phyloP scores from a whole-genome alignment of 2,329 filamentous ascomycete genomes.

The Pyricularia sp. region DNA sequence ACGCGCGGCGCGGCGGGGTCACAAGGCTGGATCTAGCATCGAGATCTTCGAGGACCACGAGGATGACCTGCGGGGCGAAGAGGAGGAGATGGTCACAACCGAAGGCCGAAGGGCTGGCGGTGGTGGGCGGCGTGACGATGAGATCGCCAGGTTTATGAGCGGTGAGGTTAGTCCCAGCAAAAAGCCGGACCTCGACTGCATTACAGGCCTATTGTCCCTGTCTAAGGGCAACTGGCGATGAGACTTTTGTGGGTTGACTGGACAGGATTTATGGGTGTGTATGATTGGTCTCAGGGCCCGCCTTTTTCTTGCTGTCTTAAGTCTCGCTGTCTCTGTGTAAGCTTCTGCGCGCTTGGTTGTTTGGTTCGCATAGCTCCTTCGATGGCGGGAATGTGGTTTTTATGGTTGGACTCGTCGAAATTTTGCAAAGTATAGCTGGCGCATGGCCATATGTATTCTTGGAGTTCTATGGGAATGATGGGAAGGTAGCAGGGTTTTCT shows the following conservation, averaged over 20 bases:
- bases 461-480: not conserved
- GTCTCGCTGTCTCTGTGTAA: not conserved
- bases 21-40: slow-evolving; percentile 21
- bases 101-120: slow-evolving; percentile 4
- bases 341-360: not conserved
- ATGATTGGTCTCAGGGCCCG: not conserved
- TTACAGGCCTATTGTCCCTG: slow-evolving; percentile 78
- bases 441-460: not conserved
- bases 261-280: not conserved
- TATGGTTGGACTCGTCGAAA: not conserved
- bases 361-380: not conserved
- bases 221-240: slow-evolving; percentile 87
- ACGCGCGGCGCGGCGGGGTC: not conserved
- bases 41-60: slow-evolving; percentile 45
- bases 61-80: slow-evolving; percentile 9
- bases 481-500: not conserved
- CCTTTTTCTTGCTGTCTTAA: not conserved
- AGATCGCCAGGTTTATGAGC: slow-evolving; percentile 67
- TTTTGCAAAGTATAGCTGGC: not conserved
- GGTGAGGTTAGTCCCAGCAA: slow-evolving; percentile 59
- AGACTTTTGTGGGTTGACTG: slow-evolving; percentile 13
- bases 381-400: not conserved
- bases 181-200: slow-evolving; percentile 75
- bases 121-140: slow-evolving; percentile 33
- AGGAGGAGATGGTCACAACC: slow-evolving; percentile 4